Percentiles rank a stretch among this genome's conserved stretches.
These are phyloP conservation scores for Glycine tomentella DNA, from an alignment of 306 rosid species.

Conservation along the genomic window DNA sequence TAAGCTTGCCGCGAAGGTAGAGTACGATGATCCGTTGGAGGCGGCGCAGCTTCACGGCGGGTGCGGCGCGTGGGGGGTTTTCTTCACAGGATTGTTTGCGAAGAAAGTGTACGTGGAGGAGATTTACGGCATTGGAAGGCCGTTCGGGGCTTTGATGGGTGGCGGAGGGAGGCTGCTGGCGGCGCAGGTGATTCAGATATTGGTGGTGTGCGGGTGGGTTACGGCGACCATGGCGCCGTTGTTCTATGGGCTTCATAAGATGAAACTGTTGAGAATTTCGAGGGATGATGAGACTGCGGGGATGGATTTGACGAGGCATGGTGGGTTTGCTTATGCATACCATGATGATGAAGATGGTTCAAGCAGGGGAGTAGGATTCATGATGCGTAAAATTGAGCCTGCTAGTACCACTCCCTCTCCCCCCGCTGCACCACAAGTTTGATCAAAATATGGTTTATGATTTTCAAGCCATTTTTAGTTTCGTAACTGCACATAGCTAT, in stretches of 20 bases:
- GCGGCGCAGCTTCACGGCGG: conserved; percentile 89
- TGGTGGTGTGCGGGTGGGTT: conserved; percentile 77
- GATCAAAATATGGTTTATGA: background rate
- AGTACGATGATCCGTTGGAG: conserved; percentile 79
- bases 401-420: conserved; percentile 20
- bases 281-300: conserved; percentile 73
- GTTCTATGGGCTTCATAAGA: conserved; percentile 60
- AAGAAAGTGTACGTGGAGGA: conserved; percentile 58
- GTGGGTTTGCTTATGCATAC: conserved; percentile 83
- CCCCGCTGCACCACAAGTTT: background rate
- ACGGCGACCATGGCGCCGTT: conserved; percentile 76
- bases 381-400: conserved; percentile 51
- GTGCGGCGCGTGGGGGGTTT: conserved; percentile 83
- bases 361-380: background rate
- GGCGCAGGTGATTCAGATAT: conserved; percentile 65
- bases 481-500: background rate
- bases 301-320: conserved; percentile 78
- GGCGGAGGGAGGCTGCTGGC: conserved; percentile 71
- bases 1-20: conserved; percentile 53
- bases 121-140: conserved; percentile 57
- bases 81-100: conserved; percentile 78
- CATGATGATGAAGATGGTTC: conserved; percentile 44
- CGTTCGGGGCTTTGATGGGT: conserved; percentile 71
- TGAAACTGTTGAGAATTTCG: conserved; percentile 67
- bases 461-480: background rate